Evolutionary conservation across 2,329 filamentous ascomycete genomes (phyloP), one percentile per base, ranked within the genome.

Genomic region (Cytospora leucostoma): DNA sequence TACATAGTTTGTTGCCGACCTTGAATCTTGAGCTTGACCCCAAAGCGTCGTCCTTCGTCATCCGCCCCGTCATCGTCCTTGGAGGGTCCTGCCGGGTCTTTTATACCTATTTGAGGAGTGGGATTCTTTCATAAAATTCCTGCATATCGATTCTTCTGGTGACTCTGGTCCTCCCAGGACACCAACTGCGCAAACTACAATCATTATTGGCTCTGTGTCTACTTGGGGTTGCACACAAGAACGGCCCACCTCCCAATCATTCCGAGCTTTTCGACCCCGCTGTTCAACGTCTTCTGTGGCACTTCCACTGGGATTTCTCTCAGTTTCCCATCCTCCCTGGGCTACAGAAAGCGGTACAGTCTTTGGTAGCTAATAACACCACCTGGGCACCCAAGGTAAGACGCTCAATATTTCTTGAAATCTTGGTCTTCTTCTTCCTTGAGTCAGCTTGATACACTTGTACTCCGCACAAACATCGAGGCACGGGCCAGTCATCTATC

Each of bases 181-280:
- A 44, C 50, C 27, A 7, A 55, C 17, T 56, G 49, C 61, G 50
- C 61, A 61, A 56, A 44, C 38, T 38, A 60, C 58, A 33, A 34
- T 61, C 56, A 49, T 58, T 59, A 66, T 54, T 66, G 61, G 61
- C 61, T 61, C 59, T 63, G 54, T 62, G 51, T 56, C 53, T 49
- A 53, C 58, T 53, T 60, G 63, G 63, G 64, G 61, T 61, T 56
- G 49, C 64, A 66, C 64, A 63, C 57, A 61, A 59, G 59, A 55
- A 61, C 61, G 40, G 59, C 64, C 64, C 32, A 61, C 64, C 62
- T 50, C 64, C 64, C 64, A 66, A 66, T 66, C 64, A 66, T 63
- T 63, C 62, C 61, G 40, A 53, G 50, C 61, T 65, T 55, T 60
- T 50, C 61, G 61, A 66, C 64, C 64, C 64, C 64, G 64, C 64